phyloP scores from a whole-genome alignment of 495 filamentous ascomycete genomes.

The Letharia lupina region DNA sequence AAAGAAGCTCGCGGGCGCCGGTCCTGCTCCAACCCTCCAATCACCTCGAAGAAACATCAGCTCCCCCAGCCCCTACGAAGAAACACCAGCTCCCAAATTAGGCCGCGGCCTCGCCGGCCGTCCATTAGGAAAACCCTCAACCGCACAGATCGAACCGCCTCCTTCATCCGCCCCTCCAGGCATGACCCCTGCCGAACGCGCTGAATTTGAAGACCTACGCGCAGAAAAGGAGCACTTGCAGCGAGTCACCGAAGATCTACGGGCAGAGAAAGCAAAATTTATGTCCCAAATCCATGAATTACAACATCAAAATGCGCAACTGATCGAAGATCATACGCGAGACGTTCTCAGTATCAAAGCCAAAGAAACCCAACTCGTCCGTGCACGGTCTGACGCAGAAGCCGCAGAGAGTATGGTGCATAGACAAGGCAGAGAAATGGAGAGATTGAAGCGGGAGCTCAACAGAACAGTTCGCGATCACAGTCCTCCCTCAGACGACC shows the following conservation, averaged over 20 bases:
- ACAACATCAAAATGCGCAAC: conserved; percentile 88
- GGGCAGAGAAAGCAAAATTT: conserved; percentile 63
- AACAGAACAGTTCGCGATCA: conserved; percentile 24
- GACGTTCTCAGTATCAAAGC: conserved; percentile 95
- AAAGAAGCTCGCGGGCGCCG: conserved; percentile 55
- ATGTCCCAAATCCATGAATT: conserved; percentile 76
- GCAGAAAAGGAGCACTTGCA: conserved; percentile 68
- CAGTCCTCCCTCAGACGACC: conserved; percentile 22
- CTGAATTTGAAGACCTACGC: conserved; percentile 83
- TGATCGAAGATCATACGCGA: conserved; percentile 95
- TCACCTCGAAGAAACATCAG: conserved; percentile 57
- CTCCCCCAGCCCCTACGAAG: conserved; percentile 48
- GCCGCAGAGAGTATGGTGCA: conserved; percentile 75
- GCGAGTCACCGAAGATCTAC: conserved; percentile 64
- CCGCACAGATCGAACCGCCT: conserved; percentile 19
- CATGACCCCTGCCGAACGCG: conserved; percentile 65
- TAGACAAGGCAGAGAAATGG: conserved; percentile 79
- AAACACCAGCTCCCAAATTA: conserved; percentile 53
- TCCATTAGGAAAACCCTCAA: conserved; percentile 68
- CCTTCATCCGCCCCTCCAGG: conserved; percentile 38
- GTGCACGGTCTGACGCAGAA: conserved; percentile 83
- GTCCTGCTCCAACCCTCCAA: conserved; percentile 38
- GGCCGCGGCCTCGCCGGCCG: conserved; percentile 78
- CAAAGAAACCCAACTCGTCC: conserved; percentile 93
- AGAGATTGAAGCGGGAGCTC: conserved; percentile 76